Percentiles rank a stretch among this genome's conserved stretches.
phyloP scores from a whole-genome alignment of 2,329 filamentous ascomycete genomes.

The Pochonia chlamydosporia region DNA sequence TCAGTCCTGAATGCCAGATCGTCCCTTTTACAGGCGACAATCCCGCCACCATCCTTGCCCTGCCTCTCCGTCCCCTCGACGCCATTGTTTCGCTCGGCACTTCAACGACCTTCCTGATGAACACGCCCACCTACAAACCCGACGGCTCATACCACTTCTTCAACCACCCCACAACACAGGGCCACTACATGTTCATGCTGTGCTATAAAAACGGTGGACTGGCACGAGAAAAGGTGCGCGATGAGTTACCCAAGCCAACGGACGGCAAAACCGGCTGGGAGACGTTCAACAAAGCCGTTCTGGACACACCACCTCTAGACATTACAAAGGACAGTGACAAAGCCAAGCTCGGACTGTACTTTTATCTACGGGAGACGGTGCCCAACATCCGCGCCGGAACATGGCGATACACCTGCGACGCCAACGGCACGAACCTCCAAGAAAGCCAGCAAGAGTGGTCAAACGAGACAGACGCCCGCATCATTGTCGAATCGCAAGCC shows the following conservation, averaged over 20 bases:
- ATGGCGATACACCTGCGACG: conserved; percentile 68
- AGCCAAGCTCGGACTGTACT: conserved; percentile 91
- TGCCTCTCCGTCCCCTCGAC: conserved; percentile 81
- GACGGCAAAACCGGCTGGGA: conserved; percentile 58
- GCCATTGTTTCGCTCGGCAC: conserved; percentile 94
- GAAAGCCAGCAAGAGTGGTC: conserved; percentile 29
- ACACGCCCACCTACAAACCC: conserved; percentile 83
- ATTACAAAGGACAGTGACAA: conserved; percentile 46
- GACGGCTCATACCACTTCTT: conserved; percentile 95
- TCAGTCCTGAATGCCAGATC: conserved; percentile 67
- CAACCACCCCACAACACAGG: conserved; percentile 87
- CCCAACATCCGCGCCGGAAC: conserved; percentile 82
- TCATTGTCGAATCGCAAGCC: conserved; percentile 92
- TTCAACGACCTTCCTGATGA: conserved; percentile 96
- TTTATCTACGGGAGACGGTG: conserved; percentile 90
- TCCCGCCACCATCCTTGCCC: conserved; percentile 85
- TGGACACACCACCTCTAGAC: conserved; percentile 64
- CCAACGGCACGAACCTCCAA: conserved; percentile 48
- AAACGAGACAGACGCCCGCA: conserved; percentile 68
- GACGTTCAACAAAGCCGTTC: conserved; percentile 69
- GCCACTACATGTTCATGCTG: conserved; percentile 99
- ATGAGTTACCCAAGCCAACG: conserved; percentile 59
- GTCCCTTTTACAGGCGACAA: conserved; percentile 94
- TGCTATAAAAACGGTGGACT: conserved; percentile 99
- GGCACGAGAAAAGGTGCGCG: conserved; percentile 83